Evolutionary conservation across 2,329 filamentous ascomycete genomes (phyloP), one percentile per base, ranked within the genome.

Genomic region (Aspergillus phoenicis): DNA sequence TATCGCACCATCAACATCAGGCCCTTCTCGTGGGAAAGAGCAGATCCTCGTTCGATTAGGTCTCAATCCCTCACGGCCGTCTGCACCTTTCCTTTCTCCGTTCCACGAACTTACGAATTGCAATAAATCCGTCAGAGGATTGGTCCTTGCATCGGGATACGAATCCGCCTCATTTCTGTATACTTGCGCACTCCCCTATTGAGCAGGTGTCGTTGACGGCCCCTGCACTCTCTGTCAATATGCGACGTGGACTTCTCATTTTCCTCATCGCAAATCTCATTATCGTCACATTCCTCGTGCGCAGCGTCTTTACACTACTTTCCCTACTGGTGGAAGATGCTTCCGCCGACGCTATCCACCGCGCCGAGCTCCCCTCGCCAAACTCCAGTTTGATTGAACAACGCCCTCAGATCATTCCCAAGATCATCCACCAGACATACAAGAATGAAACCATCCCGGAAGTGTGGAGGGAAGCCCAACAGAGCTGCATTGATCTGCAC

Each of bases 381-480:
- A 87, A 88, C 70, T 86, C 86, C 4, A 84, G 83, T 63, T 70
- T 85, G 65, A 84, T 85, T 66, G 83, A 84, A 63, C 80, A 81
- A 52, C 79, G 80, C 51, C 82, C 83, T 8, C 85, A 87, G 66
- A 73, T 90, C 65, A 90, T 91, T 53, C 89, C 89, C 52, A 90
- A 89, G 77, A 91, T 91, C 71, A 90, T 91, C 59, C 89, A 91
- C 78, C 89, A 91, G 74, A 91, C 89, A 8, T 91, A 91, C 76
- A 86, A 85, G 70, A 91, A 90, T 72, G 84, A 88, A 59, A 86
- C 82, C 47, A 87, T 92, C 41, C 89, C 89, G 0, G 79, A 78
- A 49, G 83, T 87, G 57, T 92, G 90, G 90, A 77, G 81, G 60
- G 82, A 81, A 8, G 83, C 88, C 33, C 88, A 90, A 67, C 79